Evolutionary conservation across 1,139 yeast species (phyloP), one percentile per base, ranked within the genome.

Genomic region (Oligophagozyma castellii): DNA sequence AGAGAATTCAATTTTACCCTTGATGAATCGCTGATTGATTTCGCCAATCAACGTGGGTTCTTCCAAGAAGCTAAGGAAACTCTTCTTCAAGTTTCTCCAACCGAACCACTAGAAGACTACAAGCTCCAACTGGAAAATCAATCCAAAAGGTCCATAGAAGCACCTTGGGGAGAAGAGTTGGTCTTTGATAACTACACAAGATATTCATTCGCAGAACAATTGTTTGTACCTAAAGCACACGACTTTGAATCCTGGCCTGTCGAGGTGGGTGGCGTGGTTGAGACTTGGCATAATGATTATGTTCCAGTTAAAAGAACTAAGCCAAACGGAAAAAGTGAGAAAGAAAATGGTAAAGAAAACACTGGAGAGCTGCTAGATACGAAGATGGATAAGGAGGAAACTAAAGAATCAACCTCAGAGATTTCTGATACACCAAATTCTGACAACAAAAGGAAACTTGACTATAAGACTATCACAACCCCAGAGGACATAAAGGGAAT

Each of bases 21-120:
- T 4, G 37, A 42, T 28, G 29, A 37, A 5, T 48, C 55, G 1
- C 27, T 51, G 5, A 37, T 33, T 30, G 36, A 36, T 3, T 43
- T 37, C 31, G 52, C 49, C 4, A 53, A 51, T 32, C 41, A 39
- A 10, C 43, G 44, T 24, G 53, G 61, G 14, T 53, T 59, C 14
- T 58, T 63, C 39, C 73, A 72, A 37, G 81, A 74, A 48, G 67
- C 73, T 58, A 74, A 73, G 43, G 81, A 74, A 51, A 63, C 76
- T 1, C 47, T 71, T 37, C 55, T 69, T 36, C 72, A 67, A 39
- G 63, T 65, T 3, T 39, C 46, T 4, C 43, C 55, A 8, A 32
- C 35, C 3, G 38, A 44, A 10, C 35, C 37, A 26, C 10, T 18
- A 7, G 7, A 18, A 7, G 10, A 18, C 7, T 7, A 7, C 7